Percentiles rank a stretch among this genome's conserved stretches.
phyloP scores from a whole-genome alignment of 257 asterid species.

The Plantago elongata region DNA sequence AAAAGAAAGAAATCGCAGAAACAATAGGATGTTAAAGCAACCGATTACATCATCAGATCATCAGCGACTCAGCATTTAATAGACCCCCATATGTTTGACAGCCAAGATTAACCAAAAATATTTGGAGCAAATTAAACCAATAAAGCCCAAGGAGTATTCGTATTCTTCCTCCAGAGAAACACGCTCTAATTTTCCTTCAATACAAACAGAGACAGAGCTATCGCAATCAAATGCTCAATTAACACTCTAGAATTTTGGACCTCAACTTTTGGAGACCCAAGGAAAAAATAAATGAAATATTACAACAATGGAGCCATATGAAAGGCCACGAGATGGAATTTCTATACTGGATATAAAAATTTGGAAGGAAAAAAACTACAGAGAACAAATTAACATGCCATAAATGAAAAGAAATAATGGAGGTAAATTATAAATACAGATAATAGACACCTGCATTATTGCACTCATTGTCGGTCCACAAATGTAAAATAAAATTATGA shows the following conservation, averaged over 20 bases:
- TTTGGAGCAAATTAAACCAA: not conserved
- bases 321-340: not conserved
- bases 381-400: not conserved
- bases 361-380: not conserved
- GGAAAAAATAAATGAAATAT: slow-evolving; percentile 2
- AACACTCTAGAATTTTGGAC: slow-evolving; percentile 13
- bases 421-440: not conserved
- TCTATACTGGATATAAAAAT: too few species aligned
- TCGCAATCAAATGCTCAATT: slow-evolving; percentile 4
- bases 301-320: slow-evolving; percentile 2
- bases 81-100: not conserved
- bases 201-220: not conserved
- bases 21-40: not conserved
- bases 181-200: not conserved
- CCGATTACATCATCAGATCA: slow-evolving; percentile 3
- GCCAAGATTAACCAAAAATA: not conserved
- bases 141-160: slow-evolving; percentile 12
- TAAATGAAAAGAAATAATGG: not conserved
- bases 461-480: not conserved
- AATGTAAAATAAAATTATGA: too few species aligned
- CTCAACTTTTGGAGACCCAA: slow-evolving; percentile 9
- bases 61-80: slow-evolving; percentile 15
- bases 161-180: slow-evolving; percentile 3
- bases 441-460: not conserved
- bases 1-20: slow-evolving; percentile 1